Percentiles rank a stretch among this genome's conserved stretches.
Conservation (phyloP, 2,329 filamentous ascomycete genomes). For the Epichloe sylvatica region DNA sequence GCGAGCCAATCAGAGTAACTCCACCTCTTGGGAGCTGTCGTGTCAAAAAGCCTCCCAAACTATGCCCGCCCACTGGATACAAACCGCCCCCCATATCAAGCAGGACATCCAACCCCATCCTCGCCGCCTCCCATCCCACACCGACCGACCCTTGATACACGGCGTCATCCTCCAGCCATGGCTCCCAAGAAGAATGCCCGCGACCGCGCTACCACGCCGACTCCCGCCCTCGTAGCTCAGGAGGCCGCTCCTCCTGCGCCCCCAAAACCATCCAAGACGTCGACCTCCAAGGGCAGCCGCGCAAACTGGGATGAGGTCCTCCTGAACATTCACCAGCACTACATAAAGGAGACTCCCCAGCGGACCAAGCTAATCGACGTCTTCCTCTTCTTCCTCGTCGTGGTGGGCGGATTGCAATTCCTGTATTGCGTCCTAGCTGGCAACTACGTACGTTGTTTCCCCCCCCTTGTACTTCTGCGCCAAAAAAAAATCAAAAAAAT, state of each 20-base stretch:
- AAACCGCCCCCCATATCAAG: background rate
- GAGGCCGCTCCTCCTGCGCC: background rate
- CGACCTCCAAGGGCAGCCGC: constrained; percentile 13
- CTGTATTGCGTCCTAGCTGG: constrained; percentile 81
- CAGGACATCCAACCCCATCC: constrained; percentile 1
- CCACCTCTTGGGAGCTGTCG: constrained; percentile 22
- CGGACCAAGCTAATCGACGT: constrained; percentile 82
- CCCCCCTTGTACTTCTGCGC: background rate
- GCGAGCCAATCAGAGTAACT: constrained; percentile 18
- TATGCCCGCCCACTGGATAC: no score
- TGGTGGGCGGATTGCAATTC: constrained; percentile 83
- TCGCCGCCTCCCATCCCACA: background rate
- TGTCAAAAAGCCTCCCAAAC: constrained; percentile 10
- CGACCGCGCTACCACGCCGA: constrained; percentile 12
- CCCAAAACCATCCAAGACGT: background rate
- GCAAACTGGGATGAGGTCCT: constrained; percentile 45
- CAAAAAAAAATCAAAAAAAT: no score
- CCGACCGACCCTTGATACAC: background rate
- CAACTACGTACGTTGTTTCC: constrained; percentile 63
- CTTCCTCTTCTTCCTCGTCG: constrained; percentile 78
- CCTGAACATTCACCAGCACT: constrained; percentile 60
- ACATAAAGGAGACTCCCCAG: constrained; percentile 70
- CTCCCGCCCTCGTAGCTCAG: constrained; percentile 1
- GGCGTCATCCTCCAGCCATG: constrained; percentile 27
- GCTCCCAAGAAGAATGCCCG: constrained; percentile 35